phyloP scores from a whole-genome alignment of 441 rosid species.

The Corymbia calophylla region DNA sequence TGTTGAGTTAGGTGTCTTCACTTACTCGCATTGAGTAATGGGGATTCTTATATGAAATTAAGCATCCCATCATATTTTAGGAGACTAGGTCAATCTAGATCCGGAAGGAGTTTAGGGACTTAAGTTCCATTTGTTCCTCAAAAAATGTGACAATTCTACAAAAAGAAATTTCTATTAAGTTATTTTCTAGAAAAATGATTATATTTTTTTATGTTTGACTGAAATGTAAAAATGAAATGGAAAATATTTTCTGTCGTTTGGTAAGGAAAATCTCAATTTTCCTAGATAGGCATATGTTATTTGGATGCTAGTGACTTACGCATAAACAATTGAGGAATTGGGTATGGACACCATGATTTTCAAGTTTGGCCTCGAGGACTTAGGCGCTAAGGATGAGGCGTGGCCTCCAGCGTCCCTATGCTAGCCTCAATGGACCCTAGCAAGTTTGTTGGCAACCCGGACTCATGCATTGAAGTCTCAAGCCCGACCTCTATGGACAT shows the following conservation, averaged over 20 bases:
- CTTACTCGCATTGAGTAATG: not conserved
- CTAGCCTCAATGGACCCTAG: not conserved
- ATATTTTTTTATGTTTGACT: fast-evolving
- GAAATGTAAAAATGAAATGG: not conserved
- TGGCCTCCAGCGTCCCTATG: not conserved
- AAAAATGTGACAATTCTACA: too few relatives aligned
- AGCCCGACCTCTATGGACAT: not conserved
- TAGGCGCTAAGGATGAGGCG: fast-evolving
- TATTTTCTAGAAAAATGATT: too few relatives aligned
- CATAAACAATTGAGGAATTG: too few relatives aligned
- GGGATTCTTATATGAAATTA: not conserved
- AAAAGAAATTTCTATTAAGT: too few relatives aligned
- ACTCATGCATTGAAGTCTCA: not conserved
- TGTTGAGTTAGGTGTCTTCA: not conserved
- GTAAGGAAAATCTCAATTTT: too few relatives aligned
- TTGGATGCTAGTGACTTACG: fast-evolving
- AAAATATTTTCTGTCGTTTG: not conserved
- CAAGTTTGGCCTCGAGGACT: not conserved
- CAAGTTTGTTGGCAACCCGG: fast-evolving
- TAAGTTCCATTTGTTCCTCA: not conserved
- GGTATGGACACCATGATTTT: not conserved
- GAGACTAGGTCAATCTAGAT: not conserved
- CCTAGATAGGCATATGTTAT: not conserved
- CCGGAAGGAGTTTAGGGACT: not conserved
- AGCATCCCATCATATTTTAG: not conserved